Base-by-base conservation (phyloP, 805 yeast genomes). In the Zygotorulaspora florentina region DNA sequence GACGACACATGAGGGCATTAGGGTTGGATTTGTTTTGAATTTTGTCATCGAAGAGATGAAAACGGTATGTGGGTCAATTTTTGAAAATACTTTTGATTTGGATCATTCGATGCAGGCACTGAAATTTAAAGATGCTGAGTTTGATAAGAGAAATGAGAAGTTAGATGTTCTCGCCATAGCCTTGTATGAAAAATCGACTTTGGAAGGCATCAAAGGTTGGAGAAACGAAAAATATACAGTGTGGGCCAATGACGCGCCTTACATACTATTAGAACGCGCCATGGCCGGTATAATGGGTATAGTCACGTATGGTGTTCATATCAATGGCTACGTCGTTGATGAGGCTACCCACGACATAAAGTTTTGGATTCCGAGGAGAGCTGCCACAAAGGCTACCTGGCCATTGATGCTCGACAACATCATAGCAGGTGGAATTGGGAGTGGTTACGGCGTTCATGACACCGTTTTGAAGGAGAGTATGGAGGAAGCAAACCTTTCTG, bases 341-440 rank as follows among this genome's bases (percentile, higher is more conserved):
- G 57, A 76, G 3, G 16, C 47, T 2, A 66, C 70, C 33, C 74
- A 75, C 1, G 66, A 70, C 28, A 50, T 76, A 27, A 75, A 77
- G 55, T 56, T 85, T 47, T 93, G 98, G 98, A 74, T 91, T 8
- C 96, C 99, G 0, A 70, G 87, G 50, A 70, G 99, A 53, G 76
- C 97, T 0, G 63, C 70, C 4, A 74, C 80, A 1, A 93, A 93
- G 63, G 83, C 83, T 13, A 93, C 99, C 0, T 91, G 79, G 68
- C 98, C 99, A 0, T 85, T 86, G 0, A 84, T 80, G 85, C 74
- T 90, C 31, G 99, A 93, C 63, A 91, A 90, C 63, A 88, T 95
- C 1, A 86, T 93, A 6, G 99, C 96, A 0, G 99, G 99, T 1
- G 99, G 99, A 0, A 58, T 93, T 3, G 96, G 95, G 0, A 74